Evolutionary conservation across 2,329 filamentous ascomycete genomes (phyloP).

Genomic region (Aspergillus thermomutatus): DNA sequence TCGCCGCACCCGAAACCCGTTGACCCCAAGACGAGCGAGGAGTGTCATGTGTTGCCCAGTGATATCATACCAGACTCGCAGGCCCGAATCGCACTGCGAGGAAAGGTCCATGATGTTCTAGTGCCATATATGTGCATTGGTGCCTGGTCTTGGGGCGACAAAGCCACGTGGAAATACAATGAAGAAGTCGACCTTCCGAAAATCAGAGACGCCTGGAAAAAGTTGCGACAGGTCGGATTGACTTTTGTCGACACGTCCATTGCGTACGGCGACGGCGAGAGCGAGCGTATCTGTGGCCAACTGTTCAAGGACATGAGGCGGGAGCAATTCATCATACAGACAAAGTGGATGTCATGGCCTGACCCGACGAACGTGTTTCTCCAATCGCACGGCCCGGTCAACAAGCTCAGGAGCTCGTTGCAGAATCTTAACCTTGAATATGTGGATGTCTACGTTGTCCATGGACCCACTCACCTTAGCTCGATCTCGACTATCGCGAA

Average conservation of each 20-base stretch:
- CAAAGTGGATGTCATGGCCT: constrained; percentile 35
- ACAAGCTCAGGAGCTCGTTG: constrained; percentile 37
- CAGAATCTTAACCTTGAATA: constrained; percentile 39
- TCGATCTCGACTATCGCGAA: constrained; percentile 40
- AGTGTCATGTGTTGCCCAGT: constrained; percentile 19
- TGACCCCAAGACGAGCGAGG: constrained; percentile 18
- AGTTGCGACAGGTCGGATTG: constrained; percentile 34
- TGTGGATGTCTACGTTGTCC: constrained; percentile 43
- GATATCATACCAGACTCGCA: constrained; percentile 16
- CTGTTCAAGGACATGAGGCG: constrained; percentile 37
- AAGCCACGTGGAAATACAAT: constrained; percentile 32
- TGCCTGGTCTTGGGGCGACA: constrained; percentile 30
- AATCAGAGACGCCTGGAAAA: constrained; percentile 38
- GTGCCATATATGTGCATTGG: constrained; percentile 27
- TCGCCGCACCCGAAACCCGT: constrained; percentile 17
- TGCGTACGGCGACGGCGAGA: constrained; percentile 42
- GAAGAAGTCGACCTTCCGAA: constrained; percentile 29
- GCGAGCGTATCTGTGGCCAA: constrained; percentile 41
- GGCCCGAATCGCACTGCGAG: constrained; percentile 20
- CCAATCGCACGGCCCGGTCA: constrained; percentile 32
- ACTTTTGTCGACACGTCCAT: constrained; percentile 47
- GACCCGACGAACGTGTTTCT: constrained; percentile 32
- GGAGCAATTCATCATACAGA: constrained; percentile 40
- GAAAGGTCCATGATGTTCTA: constrained; percentile 20
- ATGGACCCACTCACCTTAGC: constrained; percentile 44